Percentiles rank a stretch among this genome's conserved stretches.
These are phyloP conservation scores for Pittosporum tobira DNA, from an alignment of 129 eudicot species.

Conservation along the genomic window DNA sequence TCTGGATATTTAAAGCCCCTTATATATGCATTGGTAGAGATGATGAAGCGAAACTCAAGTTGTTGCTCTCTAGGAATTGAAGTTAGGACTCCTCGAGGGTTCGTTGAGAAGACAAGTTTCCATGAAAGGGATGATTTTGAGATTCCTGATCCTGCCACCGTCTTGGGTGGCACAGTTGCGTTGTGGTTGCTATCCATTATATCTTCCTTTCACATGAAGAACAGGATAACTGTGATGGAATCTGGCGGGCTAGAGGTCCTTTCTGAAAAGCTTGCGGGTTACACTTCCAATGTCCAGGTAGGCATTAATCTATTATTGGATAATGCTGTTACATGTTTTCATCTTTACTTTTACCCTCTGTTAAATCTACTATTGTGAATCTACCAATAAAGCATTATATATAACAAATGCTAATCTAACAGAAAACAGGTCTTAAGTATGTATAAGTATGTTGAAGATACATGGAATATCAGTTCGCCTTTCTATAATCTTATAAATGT, in stretches of 20 bases:
- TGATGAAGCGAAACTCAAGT: conserved; percentile 40
- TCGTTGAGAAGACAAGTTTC: conserved; percentile 34
- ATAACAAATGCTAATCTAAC: conserved; percentile 1
- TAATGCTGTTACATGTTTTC: neutral
- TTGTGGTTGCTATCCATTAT: conserved; percentile 61
- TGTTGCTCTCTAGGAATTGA: conserved; percentile 40
- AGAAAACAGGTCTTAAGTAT: neutral
- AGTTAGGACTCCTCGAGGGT: conserved; percentile 37
- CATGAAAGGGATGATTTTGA: conserved; percentile 50
- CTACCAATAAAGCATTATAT: neutral
- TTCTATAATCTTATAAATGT: neutral
- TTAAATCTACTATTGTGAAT: neutral
- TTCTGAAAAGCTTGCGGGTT: conserved; percentile 48
- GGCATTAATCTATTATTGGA: conserved; percentile 1
- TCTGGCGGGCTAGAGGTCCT: conserved; percentile 72
- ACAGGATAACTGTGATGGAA: conserved; percentile 45
- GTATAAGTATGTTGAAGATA: no score
- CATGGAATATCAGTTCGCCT: neutral
- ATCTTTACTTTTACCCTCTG: neutral
- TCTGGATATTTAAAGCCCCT: conserved; percentile 51
- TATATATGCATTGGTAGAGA: conserved; percentile 44
- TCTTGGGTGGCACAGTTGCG: conserved; percentile 61
- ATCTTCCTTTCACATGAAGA: conserved; percentile 39
- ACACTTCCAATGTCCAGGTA: conserved; percentile 49
- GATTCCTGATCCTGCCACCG: conserved; percentile 56